Base-by-base conservation (phyloP, 176 grass and related monocot genomes). In the Luzula sylvatica region DNA sequence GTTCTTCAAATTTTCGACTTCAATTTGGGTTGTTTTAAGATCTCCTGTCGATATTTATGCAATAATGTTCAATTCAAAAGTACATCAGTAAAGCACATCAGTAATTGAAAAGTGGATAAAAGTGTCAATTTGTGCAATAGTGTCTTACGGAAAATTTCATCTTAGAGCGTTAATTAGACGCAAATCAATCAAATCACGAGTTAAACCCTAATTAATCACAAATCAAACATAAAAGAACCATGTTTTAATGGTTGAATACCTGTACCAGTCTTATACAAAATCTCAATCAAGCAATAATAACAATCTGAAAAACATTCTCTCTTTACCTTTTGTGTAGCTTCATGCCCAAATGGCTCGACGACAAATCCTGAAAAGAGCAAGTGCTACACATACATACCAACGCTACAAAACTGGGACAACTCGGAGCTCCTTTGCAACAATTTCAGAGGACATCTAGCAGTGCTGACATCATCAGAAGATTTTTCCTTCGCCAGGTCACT, bases 331-430 rank as follows among this genome's bases (percentile, higher is more conserved):
- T 28, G 11, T 69, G 53, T 73, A 95, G 89, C 48, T 20, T 67
- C 44, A 50, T 95, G 83, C 58, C 73, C 78, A 40, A 38, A 56
- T 26, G 77, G 73, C 57, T 95, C 83, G 83, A 67, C 75, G 69
- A 22, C 19, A 65, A 47, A 38, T 53, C 80, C 80, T 69, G 58
- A 16, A 38, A 73, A 56, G 20, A 55, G 58, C 9, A 88, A 78
- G 64, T 95, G 89, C 55, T 88, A 81, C 80, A 67, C 42, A 50
- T 74, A 82, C 52, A 48, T 85, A 28, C 22, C 66, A 28, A 67
- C 8, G 13, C 64, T 83, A 22, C 73, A 78, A 61, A 66, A 80
- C 22, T 95, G 89, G 89, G 76, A 78, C 15, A 59, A 72, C 48
- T 78, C 83, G 0, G 70, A 85, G 60, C 43, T 46, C 32, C 45